Base-by-base conservation (phyloP, 768 basidiomycete genomes). In the Tricholoma flavovirens region DNA sequence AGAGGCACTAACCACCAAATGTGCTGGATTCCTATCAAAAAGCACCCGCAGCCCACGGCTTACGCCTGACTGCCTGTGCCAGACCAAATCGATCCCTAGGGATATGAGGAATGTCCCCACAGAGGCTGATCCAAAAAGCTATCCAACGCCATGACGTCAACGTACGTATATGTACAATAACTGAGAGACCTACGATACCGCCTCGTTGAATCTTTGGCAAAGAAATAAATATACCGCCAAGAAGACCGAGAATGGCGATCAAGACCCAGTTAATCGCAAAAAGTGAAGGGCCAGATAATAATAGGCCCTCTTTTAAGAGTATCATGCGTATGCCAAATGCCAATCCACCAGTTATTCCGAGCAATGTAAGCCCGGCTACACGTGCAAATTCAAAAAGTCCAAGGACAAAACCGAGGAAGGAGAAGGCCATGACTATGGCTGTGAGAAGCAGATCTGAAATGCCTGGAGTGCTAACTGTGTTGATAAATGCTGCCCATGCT, bases 401-500 rank as follows among this genome's bases (percentile, higher is more conserved):
- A 15, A 84, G 59, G 10, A 76, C 56, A 57, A 83, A 82, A 0
- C 82, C 83, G 43, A 78, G 52, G 35, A 67, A 60, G 61, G 83
- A 86, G 51, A 82, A 71, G 0, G 66, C 74, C 22, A 87, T 55
- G 7, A 79, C 71, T 51, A 83, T 73, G 36, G 75, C 56, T 1
- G 78, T 78, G 40, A 88, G 67, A 5, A 79, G 63, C 17, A 79
- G 54, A 63, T 88, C 86, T 0, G 80, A 67, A 10, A 86, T 60
- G 19, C 82, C 80, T 6, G 70, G 62, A 3, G 77, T 68, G 56
- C 73, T 70, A 3, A 82, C 66, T 1, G 82, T 76, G 66, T 84
- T 88, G 55, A 82, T 71, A 49, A 88, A 71, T 10, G 84, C 81
- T 6, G 82, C 75, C 86, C 86, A 88, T 4, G 81, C 84, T 84